Base-by-base conservation (phyloP, 148 eudicot genomes). In the Limonium bicolor region DNA sequence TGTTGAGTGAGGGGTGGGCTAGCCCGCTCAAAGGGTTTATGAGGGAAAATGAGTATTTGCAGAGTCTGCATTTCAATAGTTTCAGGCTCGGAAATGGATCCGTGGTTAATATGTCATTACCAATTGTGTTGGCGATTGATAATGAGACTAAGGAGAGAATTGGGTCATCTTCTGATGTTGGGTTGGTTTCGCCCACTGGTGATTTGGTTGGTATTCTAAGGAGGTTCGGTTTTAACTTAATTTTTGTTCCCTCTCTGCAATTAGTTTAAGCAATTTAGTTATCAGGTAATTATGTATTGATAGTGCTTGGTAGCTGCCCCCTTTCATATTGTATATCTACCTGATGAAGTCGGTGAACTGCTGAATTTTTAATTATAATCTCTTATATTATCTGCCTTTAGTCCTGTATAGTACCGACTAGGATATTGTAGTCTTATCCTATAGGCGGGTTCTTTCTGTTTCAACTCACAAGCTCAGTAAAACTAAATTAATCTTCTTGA, bases 1-100 rank as follows among this genome's bases (percentile, higher is more conserved):
- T 87, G 37, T 38, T 87, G 5, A 69, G 90, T 42, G 96, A 87
- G 56, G 96, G 96, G 12, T 87, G 96, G 96, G 94, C 94, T 15
- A 87, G 76, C 42, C 96, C 96, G 4, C 43, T 87, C 20, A 71
- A 57, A 54, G 90, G 96, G 20, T 87, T 87, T 38, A 87, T 87
- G 96, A 76, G 88, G 24, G 94, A 87, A 52, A 60, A 68, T 63
- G 82, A 82, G 67, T 87, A 78, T 71, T 61, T 82, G 70, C 94
- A 82, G 68, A 79, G 82, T 27, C 61, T 87, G 76, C 96, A 87
- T 63, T 87, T 87, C 53, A 87, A 82, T 69, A 73, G 69, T 7
- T 46, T 82, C 58, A 73, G 68, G 35, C 67, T 70, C 67, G 17
- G 48, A 42, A 71, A 76, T 87, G 96, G 90, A 53, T 64, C 68